Evolutionary conservation across 2,329 filamentous ascomycete species (phyloP).

Genomic region (Xylariaceae sp.): DNA sequence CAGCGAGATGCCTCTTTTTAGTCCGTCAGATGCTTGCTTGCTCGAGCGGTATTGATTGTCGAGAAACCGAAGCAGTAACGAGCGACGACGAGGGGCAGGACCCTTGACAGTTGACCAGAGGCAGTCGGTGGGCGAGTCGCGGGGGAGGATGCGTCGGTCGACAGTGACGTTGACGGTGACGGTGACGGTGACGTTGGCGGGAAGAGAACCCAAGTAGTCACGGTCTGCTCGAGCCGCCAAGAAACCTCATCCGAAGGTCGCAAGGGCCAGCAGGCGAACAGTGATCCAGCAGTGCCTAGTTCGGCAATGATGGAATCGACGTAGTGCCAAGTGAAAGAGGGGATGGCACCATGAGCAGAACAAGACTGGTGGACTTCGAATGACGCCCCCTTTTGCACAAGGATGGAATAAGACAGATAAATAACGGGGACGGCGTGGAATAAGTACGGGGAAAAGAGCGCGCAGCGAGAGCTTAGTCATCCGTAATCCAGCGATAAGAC

Average conservation of each 20-base stretch:
- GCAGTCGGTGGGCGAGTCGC: neutral
- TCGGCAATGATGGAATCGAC: conserved; percentile 1
- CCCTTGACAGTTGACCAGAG: conserved; percentile 3
- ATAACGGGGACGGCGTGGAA: conserved; percentile 4
- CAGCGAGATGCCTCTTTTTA: conserved; percentile 9
- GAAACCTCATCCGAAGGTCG: conserved; percentile 13
- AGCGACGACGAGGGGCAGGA: conserved; percentile 28
- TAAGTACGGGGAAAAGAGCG: conserved; percentile 13
- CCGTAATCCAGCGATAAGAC: conserved; percentile 14
- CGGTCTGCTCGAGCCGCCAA: conserved; percentile 7
- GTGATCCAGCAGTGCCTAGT: conserved; percentile 7
- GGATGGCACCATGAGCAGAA: conserved; percentile 3
- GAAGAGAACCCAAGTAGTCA: conserved; percentile 1
- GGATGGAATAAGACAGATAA: conserved; percentile 10
- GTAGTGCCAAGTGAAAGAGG: neutral
- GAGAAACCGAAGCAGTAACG: conserved; percentile 25
- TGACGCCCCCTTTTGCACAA: conserved; percentile 8
- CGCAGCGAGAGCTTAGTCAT: neutral
- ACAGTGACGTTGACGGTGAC: neutral
- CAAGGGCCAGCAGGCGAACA: conserved; percentile 11
- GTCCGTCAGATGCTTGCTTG: conserved; percentile 17
- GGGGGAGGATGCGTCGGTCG: neutral
- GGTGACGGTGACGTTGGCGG: neutral
- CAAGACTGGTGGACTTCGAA: neutral
- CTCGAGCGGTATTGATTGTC: conserved; percentile 3